phyloP scores from a whole-genome alignment of 192 early-diverging fungal species.

The Pilobolus umbonatus region DNA sequence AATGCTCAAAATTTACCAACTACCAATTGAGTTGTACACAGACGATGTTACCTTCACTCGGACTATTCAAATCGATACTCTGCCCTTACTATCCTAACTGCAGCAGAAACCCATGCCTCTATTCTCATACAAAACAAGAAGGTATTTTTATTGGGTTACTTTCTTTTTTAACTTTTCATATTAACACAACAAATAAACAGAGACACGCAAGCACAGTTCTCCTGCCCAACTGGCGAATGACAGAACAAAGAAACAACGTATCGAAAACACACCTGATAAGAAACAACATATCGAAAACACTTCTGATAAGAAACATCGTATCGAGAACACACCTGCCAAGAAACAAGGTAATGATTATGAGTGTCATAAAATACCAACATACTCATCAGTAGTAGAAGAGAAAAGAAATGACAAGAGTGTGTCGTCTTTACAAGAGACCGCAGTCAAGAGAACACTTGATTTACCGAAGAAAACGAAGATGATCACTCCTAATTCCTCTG shows the following conservation, averaged over 20 bases:
- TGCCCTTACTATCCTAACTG: slow-evolving; percentile 38
- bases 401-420: too few relatives aligned
- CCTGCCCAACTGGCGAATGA: neutral
- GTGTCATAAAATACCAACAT: too few relatives aligned
- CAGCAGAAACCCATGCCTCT: slow-evolving; percentile 32
- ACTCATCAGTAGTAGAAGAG: too few relatives aligned
- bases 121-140: slow-evolving; percentile 26
- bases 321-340: too few relatives aligned
- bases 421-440: too few relatives aligned
- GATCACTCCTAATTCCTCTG: neutral
- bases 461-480: neutral
- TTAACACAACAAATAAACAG: too few relatives aligned
- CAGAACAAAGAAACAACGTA: neutral
- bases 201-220: neutral
- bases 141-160: neutral
- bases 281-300: too few relatives aligned
- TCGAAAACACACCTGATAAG: too few relatives aligned
- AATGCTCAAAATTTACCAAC: too few relatives aligned
- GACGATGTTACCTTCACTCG: slow-evolving; percentile 36
- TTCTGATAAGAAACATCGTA: too few relatives aligned
- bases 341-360: too few relatives aligned
- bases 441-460: slow-evolving; percentile 7
- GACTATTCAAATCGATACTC: slow-evolving; percentile 29
- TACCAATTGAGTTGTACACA: neutral
- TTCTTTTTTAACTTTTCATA: neutral